Evolutionary conservation across 106 monocot genomes (phyloP).

Genomic region (Chionographis japonica): DNA sequence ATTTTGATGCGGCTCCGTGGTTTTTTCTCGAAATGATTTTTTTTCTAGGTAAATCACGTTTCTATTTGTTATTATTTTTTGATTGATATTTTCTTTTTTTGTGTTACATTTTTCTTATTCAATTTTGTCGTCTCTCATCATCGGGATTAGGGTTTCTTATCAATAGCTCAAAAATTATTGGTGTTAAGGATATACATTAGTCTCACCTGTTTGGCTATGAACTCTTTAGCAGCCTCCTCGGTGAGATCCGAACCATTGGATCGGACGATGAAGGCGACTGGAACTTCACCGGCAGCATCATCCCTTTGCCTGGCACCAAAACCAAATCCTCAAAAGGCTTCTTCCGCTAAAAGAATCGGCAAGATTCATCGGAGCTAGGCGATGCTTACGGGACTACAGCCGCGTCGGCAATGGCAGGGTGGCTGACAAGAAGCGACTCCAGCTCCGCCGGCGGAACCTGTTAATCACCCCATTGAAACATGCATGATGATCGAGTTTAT

Average conservation of each 20-base stretch:
- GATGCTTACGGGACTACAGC: constrained; percentile 79
- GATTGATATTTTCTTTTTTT: too few relatives aligned
- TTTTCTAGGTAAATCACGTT: too few relatives aligned
- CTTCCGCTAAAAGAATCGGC: neutral
- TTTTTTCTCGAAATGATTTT: too few relatives aligned
- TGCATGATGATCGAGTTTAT: too few relatives aligned
- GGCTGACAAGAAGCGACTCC: constrained; percentile 58
- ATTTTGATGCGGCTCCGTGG: too few relatives aligned
- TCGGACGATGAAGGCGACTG: constrained; percentile 77
- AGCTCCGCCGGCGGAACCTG: constrained; percentile 96
- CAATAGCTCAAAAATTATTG: too few relatives aligned
- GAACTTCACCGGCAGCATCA: constrained; percentile 81
- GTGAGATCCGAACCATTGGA: constrained; percentile 45
- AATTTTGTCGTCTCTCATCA: too few relatives aligned
- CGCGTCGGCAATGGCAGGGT: constrained; percentile 71
- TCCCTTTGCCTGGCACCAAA: constrained; percentile 53
- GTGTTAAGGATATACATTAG: too few relatives aligned
- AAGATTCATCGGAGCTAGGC: neutral
- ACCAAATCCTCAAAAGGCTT: neutral
- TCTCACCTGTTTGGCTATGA: constrained; percentile 79
- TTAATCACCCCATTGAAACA: too few relatives aligned
- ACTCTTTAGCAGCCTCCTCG: constrained; percentile 72
- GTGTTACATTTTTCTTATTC: too few relatives aligned
- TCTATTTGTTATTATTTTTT: too few relatives aligned
- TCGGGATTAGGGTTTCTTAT: too few relatives aligned